phyloP scores from a whole-genome alignment of 2,329 filamentous ascomycete genomes.

The Venturia nashicola region DNA sequence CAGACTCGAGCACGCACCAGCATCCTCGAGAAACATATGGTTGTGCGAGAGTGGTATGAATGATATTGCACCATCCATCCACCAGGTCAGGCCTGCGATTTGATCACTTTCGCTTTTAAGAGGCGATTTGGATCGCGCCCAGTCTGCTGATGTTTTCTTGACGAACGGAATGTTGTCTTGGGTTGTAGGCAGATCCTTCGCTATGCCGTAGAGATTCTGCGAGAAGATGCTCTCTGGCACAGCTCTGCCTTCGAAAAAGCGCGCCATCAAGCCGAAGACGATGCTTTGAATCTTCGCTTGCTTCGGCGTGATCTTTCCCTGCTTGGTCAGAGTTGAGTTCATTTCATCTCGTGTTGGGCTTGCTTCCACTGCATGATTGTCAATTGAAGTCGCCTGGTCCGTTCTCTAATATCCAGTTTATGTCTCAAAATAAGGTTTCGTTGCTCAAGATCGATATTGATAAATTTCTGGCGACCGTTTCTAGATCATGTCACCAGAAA shows the following conservation, averaged over 20 bases:
- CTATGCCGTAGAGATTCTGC: conserved; percentile 32
- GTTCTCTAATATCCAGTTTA: too few species aligned
- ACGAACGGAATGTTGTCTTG: conserved; percentile 28
- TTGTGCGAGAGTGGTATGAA: conserved; percentile 33
- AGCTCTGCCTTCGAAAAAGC: conserved; percentile 25
- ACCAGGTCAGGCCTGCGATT: conserved; percentile 28
- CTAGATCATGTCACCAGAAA: too few species aligned
- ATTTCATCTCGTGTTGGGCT: conserved; percentile 14
- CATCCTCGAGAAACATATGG: conserved; percentile 32
- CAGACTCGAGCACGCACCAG: conserved; percentile 32
- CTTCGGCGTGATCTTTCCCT: conserved; percentile 17
- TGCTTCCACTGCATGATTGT: conserved; percentile 10
- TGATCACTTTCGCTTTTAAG: conserved; percentile 21
- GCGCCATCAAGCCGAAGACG: conserved; percentile 19
- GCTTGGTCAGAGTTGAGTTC: conserved; percentile 12
- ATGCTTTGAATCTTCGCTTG: conserved; percentile 15
- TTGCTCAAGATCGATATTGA: too few species aligned
- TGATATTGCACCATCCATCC: conserved; percentile 32
- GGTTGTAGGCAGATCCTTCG: conserved; percentile 22
- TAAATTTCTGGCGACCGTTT: too few species aligned
- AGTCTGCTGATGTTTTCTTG: conserved; percentile 27
- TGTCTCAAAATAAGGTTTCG: too few species aligned
- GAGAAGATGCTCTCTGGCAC: conserved; percentile 29
- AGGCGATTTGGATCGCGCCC: conserved; percentile 17
- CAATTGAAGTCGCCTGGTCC: too few species aligned